Conservation (phyloP, 1,284 basidiomycete species). For the Apiotrichum gamsii region DNA sequence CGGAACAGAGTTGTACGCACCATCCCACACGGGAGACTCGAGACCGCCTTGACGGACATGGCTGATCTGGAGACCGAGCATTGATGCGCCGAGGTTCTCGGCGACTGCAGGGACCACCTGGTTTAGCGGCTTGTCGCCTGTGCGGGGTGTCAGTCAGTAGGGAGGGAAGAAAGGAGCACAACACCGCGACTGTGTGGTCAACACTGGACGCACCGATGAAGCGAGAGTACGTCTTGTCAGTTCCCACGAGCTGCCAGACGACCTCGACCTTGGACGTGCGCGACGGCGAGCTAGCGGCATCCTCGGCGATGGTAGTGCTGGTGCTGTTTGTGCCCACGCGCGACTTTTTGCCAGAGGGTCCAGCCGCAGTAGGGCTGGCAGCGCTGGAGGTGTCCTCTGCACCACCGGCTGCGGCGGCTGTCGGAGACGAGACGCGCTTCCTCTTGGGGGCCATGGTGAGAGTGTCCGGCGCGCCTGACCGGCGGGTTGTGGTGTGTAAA, state of each 20-base stretch:
- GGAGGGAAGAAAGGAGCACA: too few relatives aligned
- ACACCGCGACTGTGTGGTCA: not conserved
- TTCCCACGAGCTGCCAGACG: slow-evolving; percentile 15
- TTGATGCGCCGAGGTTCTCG: slow-evolving; percentile 7
- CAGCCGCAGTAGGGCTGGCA: not conserved
- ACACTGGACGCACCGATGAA: slow-evolving; percentile 8
- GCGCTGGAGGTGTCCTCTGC: too few relatives aligned
- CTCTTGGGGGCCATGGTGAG: slow-evolving; percentile 10
- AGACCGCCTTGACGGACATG: slow-evolving; percentile 27
- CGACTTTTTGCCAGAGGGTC: slow-evolving; percentile 6
- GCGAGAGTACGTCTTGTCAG: slow-evolving; percentile 3
- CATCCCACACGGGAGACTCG: slow-evolving; percentile 30
- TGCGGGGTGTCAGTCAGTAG: not conserved
- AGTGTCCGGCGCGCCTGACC: not conserved
- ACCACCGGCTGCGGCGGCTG: not conserved
- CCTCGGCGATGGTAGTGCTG: too few relatives aligned
- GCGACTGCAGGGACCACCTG: slow-evolving; percentile 9
- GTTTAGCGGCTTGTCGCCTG: slow-evolving; percentile 11
- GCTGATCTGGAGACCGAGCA: slow-evolving; percentile 14
- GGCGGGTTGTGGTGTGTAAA: too few relatives aligned
- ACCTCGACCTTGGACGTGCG: slow-evolving; percentile 1
- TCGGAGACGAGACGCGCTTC: slow-evolving; percentile 11
- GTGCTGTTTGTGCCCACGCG: not conserved
- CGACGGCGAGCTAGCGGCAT: too few relatives aligned
- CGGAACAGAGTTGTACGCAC: slow-evolving; percentile 14